A percentile compares a stretch with the other conserved stretches of the same genome.
Conservation (phyloP, 2,329 filamentous ascomycete species). For the Aspergillus sp. region DNA sequence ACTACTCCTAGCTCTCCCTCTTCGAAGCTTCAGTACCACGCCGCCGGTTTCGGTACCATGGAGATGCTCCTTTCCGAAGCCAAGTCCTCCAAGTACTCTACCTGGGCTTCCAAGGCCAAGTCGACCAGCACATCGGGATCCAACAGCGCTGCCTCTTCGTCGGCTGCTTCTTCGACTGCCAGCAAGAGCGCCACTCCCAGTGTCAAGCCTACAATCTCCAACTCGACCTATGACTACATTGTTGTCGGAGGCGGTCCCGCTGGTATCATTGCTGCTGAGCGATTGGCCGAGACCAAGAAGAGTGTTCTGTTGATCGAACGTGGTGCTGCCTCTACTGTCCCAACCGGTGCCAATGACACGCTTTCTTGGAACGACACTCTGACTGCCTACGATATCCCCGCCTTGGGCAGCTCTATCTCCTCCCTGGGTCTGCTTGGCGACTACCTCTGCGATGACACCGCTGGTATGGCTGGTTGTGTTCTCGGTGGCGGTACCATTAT, state of each 20-base stretch:
- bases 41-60: constrained; percentile 11
- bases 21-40: constrained; percentile 10
- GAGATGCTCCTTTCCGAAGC: constrained; percentile 9
- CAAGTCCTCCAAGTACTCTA: constrained; percentile 12
- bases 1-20: constrained; percentile 8
- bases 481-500: constrained; percentile 14
- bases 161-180: neutral
- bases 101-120: constrained; percentile 12
- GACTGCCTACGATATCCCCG: constrained; percentile 13
- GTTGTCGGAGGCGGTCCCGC: constrained; percentile 16
- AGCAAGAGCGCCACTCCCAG: constrained; percentile 7
- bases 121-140: neutral
- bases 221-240: constrained; percentile 16
- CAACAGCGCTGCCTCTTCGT: constrained; percentile 2
- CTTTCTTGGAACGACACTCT: constrained; percentile 14
- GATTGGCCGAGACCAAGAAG: constrained; percentile 13
- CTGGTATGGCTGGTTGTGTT: constrained; percentile 14
- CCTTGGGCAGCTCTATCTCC: constrained; percentile 9
- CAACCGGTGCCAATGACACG: constrained; percentile 9
- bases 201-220: constrained; percentile 7
- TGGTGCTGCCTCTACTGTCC: constrained; percentile 9
- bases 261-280: constrained; percentile 15
- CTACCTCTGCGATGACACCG: constrained; percentile 15
- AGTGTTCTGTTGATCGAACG: constrained; percentile 16
- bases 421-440: constrained; percentile 8